Conservation (phyloP, 805 yeast species). For the Myxozyma neglecta region DNA sequence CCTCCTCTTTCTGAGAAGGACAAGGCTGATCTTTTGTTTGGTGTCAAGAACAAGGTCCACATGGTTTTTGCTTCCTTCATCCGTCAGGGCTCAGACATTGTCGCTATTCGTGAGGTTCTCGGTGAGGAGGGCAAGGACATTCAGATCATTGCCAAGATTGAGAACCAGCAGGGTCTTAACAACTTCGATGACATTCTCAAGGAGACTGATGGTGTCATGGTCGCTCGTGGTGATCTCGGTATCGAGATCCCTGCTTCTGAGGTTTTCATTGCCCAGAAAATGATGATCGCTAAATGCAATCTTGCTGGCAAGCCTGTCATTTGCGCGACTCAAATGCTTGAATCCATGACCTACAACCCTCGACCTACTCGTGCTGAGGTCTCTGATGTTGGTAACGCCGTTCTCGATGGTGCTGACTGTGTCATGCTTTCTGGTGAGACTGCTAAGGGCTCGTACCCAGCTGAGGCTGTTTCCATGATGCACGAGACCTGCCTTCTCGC, state of each 20-base stretch:
- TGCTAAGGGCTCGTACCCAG: constrained; percentile 98
- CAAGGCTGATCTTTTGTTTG: constrained; percentile 85
- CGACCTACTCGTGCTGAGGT: constrained; percentile 99
- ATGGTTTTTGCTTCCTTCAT: constrained; percentile 98
- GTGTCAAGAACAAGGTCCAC: constrained; percentile 96
- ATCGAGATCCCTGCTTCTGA: constrained; percentile 99
- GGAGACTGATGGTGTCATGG: constrained; percentile 99
- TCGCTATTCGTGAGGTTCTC: constrained; percentile 85
- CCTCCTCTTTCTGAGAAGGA: constrained; percentile 98
- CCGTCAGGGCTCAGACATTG: constrained; percentile 89
- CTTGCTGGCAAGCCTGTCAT: constrained; percentile 99
- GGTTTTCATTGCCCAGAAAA: constrained; percentile 98
- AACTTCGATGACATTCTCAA: constrained; percentile 93
- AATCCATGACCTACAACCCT: constrained; percentile 99
- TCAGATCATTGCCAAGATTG: constrained; percentile 96
- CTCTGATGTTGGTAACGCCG: constrained; percentile 98
- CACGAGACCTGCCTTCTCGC: constrained; percentile 95
- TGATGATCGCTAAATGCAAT: constrained; percentile 98
- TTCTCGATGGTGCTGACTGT: constrained; percentile 99
- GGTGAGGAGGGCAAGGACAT: constrained; percentile 97
- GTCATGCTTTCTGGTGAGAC: constrained; percentile 99
- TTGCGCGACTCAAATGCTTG: constrained; percentile 99
- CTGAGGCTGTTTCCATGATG: constrained; percentile 98
- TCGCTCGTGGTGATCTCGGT: constrained; percentile 99
- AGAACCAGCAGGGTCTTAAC: constrained; percentile 99